Evolutionary conservation across 2,329 filamentous ascomycete genomes (phyloP).

Genomic region (Aspergillus phoenicis): DNA sequence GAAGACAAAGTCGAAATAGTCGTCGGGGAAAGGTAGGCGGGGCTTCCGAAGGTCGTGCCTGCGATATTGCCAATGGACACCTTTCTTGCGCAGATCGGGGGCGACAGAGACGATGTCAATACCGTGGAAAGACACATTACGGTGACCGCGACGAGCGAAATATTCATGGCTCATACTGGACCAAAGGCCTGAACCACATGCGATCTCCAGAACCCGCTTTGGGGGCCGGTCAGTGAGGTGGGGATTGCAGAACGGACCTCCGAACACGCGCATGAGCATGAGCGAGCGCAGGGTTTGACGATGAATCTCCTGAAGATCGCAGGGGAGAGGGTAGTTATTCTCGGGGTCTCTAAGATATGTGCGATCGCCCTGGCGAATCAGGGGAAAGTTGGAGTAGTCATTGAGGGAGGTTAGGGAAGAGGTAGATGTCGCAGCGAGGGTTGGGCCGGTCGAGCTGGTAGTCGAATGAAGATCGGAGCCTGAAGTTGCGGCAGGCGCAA

Average conservation of each 20-base stretch:
- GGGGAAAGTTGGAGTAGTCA: slow-evolving; percentile 55
- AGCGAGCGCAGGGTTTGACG: slow-evolving; percentile 83
- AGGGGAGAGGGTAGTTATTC: slow-evolving; percentile 79
- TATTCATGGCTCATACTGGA: slow-evolving; percentile 83
- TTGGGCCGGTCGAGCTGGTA: slow-evolving; percentile 32
- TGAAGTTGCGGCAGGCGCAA: slow-evolving; percentile 30
- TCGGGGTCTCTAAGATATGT: slow-evolving; percentile 76
- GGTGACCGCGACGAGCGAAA: slow-evolving; percentile 68
- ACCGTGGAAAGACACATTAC: slow-evolving; percentile 75
- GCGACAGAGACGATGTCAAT: slow-evolving; percentile 78
- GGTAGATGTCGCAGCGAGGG: slow-evolving; percentile 37
- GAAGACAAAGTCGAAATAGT: slow-evolving; percentile 85
- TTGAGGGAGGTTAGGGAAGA: slow-evolving; percentile 40
- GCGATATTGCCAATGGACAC: slow-evolving; percentile 85
- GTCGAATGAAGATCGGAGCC: slow-evolving; percentile 39
- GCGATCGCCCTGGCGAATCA: slow-evolving; percentile 74
- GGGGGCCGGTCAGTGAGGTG: slow-evolving; percentile 68
- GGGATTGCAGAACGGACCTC: slow-evolving; percentile 75
- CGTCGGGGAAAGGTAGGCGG: slow-evolving; percentile 76
- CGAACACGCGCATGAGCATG: slow-evolving; percentile 78
- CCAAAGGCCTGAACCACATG: slow-evolving; percentile 88
- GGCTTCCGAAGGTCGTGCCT: slow-evolving; percentile 78
- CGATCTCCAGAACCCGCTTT: slow-evolving; percentile 77
- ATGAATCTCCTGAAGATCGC: slow-evolving; percentile 84
- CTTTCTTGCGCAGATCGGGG: slow-evolving; percentile 65